Conservation (phyloP, 139 green algal species). For the Spirogloea muscicola region DNA sequence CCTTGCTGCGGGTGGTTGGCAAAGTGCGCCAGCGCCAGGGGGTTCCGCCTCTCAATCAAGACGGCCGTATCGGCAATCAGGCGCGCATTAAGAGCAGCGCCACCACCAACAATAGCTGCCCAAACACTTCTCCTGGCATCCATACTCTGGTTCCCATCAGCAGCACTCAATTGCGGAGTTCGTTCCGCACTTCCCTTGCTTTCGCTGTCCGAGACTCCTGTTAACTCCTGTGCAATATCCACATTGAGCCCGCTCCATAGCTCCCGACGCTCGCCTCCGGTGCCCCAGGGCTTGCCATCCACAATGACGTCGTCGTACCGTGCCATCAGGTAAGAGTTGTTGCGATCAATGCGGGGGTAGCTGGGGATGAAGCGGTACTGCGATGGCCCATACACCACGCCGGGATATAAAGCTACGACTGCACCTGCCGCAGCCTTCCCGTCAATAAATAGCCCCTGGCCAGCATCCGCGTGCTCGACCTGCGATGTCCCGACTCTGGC, state of each 20-base stretch:
- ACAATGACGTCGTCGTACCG: conserved; percentile 63
- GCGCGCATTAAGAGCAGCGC: background rate
- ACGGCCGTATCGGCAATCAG: background rate
- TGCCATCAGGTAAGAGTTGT: conserved; percentile 56
- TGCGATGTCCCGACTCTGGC: too few relatives aligned
- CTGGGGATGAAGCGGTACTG: conserved; percentile 56
- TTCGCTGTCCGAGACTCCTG: background rate
- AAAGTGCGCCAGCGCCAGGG: conserved; percentile 61
- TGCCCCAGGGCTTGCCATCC: conserved; percentile 61
- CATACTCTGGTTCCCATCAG: too few relatives aligned
- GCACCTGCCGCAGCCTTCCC: conserved; percentile 39
- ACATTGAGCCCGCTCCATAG: background rate
- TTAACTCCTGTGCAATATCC: background rate
- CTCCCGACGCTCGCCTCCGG: background rate
- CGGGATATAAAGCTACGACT: conserved; percentile 66
- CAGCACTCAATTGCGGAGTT: too few relatives aligned
- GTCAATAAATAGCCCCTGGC: conserved; percentile 12
- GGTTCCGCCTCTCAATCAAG: conserved; percentile 57
- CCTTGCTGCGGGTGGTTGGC: conserved; percentile 73
- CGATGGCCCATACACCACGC: conserved; percentile 53
- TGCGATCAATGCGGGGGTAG: too few relatives aligned
- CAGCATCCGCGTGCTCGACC: conserved; percentile 53
- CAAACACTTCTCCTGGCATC: too few relatives aligned
- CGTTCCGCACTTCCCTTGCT: background rate
- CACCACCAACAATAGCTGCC: too few relatives aligned